Evolutionary conservation across 2,329 filamentous ascomycete species (phyloP).

Genomic region (Cryphonectria naterciae): DNA sequence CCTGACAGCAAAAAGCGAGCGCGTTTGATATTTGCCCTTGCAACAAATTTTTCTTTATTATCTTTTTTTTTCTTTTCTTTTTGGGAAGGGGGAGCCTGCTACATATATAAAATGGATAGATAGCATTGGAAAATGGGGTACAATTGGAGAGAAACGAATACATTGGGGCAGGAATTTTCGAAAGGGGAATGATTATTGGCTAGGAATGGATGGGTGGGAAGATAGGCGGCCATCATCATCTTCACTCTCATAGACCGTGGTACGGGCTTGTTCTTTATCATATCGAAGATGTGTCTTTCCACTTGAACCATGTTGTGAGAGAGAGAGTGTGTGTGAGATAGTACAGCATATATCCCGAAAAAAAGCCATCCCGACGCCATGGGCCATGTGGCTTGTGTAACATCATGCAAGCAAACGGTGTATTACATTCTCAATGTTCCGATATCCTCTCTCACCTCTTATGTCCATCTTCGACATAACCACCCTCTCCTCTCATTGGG

Average conservation of each 20-base stretch:
- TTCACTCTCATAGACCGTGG: background rate
- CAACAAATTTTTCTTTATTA: background rate
- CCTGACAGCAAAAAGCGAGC: constrained; percentile 20
- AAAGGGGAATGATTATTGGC: too few species aligned
- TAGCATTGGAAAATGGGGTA: background rate
- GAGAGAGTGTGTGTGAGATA: background rate
- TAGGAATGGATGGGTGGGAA: background rate
- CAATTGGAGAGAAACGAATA: background rate
- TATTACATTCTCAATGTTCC: background rate
- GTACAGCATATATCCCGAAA: background rate
- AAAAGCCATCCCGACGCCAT: background rate
- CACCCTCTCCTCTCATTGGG: too few species aligned
- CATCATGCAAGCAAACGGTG: background rate
- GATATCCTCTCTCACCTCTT: background rate
- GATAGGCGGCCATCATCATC: background rate
- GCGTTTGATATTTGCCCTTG: constrained; percentile 5
- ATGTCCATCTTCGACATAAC: too few species aligned
- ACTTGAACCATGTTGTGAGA: background rate
- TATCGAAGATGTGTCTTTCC: background rate
- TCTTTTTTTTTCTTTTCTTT: too few species aligned
- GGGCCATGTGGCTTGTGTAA: background rate
- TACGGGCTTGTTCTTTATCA: background rate
- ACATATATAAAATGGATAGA: background rate
- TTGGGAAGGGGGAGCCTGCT: background rate
- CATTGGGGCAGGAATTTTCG: background rate